Evolutionary conservation across 1,139 yeast genomes (phyloP), one percentile per base, ranked within the genome.

Genomic region (Sugiyamaella novakii): DNA sequence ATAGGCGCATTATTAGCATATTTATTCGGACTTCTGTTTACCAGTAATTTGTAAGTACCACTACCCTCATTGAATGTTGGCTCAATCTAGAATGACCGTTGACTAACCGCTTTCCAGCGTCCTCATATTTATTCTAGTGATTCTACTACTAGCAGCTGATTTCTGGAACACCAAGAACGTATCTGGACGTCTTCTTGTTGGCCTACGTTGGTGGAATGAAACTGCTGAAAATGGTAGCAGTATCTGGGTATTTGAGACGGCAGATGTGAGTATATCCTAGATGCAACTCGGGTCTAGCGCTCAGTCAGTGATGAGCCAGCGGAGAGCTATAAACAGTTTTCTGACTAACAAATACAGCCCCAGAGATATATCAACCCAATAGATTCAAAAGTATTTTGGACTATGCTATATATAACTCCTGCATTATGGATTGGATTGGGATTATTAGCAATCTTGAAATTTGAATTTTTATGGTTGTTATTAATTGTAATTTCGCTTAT

Each of bases 121-220:
- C 8, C 73, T 87, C 43, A 81, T 87, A 59, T 92, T 92, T 71
- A 89, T 92, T 25, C 66, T 82, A 8, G 81, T 88, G 39, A 80
- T 89, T 4, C 71, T 92, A 19, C 72, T 89, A 25, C 75, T 87
- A 24, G 85, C 95, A 0, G 88, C 88, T 1, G 98, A 92, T 66
- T 92, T 92, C 63, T 92, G 97, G 95, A 85, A 87, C 62, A 82
- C 88, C 37, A 92, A 92, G 63, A 92, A 92, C 66, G 87, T 92
- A 12, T 76, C 95, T 12, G 98, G 98, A 0, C 74, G 98, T 53
- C 76, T 87, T 48, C 70, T 92, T 50, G 98, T 92, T 5, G 98
- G 97, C 0, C 75, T 92, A 55, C 77, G 98, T 58, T 91, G 97
- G 96, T 89, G 96, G 96, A 88, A 87, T 65, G 81, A 59, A 61